These are phyloP conservation scores for Cryptomeria japonica DNA, from an alignment of 75 land plant genomes.

Conservation along the genomic window DNA sequence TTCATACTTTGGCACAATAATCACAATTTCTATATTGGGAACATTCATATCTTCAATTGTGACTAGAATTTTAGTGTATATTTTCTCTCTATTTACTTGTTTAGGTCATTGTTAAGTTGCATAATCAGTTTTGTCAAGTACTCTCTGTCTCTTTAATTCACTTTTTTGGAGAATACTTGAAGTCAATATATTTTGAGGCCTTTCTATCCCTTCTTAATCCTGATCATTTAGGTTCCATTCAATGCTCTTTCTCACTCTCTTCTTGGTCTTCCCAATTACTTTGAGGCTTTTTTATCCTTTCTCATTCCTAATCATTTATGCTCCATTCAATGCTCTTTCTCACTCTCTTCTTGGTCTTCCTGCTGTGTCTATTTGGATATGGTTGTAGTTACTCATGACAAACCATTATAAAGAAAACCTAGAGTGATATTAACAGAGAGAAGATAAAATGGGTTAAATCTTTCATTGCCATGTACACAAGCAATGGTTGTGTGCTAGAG, in stretches of 20 bases:
- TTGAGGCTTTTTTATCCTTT: no score
- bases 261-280: conserved; percentile 53
- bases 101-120: background rate
- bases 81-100: background rate
- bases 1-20: conserved; percentile 97
- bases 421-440: no score
- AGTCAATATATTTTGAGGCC: background rate
- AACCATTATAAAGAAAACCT: no score
- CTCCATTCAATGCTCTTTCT: no score
- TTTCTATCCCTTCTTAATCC: background rate
- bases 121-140: background rate
- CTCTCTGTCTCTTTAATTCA: background rate
- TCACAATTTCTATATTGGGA: conserved; percentile 88
- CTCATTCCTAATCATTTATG: no score
- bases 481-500: no score
- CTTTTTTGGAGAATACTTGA: background rate
- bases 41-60: conserved; percentile 90
- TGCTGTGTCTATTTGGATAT: no score
- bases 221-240: background rate
- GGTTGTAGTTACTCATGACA: no score
- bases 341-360: no score
- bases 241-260: background rate
- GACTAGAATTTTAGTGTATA: conserved; percentile 91
- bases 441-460: no score
- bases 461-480: no score